Conservation (phyloP, 75 land plant species). For the Pinus tabuliformis region DNA sequence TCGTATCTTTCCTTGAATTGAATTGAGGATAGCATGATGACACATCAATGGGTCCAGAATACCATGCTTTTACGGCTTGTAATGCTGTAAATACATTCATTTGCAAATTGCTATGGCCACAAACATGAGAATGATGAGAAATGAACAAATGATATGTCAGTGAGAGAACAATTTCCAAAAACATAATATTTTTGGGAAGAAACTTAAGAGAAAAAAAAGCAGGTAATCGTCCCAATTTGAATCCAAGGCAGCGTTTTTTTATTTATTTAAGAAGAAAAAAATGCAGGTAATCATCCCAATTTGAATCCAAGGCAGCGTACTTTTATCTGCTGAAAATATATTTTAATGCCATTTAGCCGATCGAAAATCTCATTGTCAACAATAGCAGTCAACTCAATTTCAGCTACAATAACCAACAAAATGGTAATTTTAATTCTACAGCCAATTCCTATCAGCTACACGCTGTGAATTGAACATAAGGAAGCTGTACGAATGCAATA, state of each 20-base stretch:
- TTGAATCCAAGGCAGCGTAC: neutral
- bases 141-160: too few relatives aligned
- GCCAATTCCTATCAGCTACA: constrained; percentile 25
- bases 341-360: neutral
- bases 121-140: too few relatives aligned
- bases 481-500: constrained; percentile 50
- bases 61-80: too few relatives aligned
- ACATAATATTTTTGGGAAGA: too few relatives aligned
- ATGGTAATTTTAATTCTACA: constrained; percentile 5
- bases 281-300: too few relatives aligned
- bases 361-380: neutral
- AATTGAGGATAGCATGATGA: too few relatives aligned
- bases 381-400: neutral
- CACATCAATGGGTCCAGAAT: too few relatives aligned
- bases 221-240: too few relatives aligned
- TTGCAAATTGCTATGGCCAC: too few relatives aligned
- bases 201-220: too few relatives aligned
- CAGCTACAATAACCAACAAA: neutral
- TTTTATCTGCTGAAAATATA: neutral
- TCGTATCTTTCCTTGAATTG: constrained; percentile 24
- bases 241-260: neutral
- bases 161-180: too few relatives aligned
- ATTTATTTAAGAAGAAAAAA: neutral
- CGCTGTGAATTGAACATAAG: constrained; percentile 37
- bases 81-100: too few relatives aligned